Evolutionary conservation across 192 early-diverging fungal genomes (phyloP).

Genomic region (Backusella parvicylindrica): DNA sequence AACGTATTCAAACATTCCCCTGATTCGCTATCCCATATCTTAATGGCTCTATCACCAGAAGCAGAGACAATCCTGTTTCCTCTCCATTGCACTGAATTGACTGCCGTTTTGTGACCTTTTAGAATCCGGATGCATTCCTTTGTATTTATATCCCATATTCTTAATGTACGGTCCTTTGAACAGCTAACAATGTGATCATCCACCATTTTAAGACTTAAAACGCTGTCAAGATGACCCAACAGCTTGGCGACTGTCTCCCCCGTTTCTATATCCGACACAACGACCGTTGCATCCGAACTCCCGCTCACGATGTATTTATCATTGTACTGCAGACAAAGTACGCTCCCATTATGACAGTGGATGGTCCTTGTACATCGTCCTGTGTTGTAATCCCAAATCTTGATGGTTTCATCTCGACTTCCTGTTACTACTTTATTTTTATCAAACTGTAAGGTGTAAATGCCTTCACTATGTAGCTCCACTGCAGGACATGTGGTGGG

Average conservation of each 20-base stretch:
- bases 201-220: constrained; percentile 79
- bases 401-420: constrained; percentile 65
- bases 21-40: constrained; percentile 68
- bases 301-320: constrained; percentile 62
- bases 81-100: constrained; percentile 78
- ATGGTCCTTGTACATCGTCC: constrained; percentile 57
- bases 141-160: constrained; percentile 74
- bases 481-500: not conserved
- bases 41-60: constrained; percentile 80
- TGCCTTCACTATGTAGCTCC: constrained; percentile 73
- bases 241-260: constrained; percentile 44
- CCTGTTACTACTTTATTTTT: constrained; percentile 66
- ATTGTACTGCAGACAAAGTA: constrained; percentile 85
- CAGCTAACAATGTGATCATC: constrained; percentile 69
- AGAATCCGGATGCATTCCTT: constrained; percentile 55
- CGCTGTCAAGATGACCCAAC: constrained; percentile 56
- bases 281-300: constrained; percentile 62
- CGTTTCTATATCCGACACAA: constrained; percentile 70
- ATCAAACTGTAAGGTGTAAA: constrained; percentile 85
- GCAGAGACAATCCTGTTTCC: constrained; percentile 61
- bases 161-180: constrained; percentile 80
- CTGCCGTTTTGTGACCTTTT: constrained; percentile 67
- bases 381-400: constrained; percentile 74
- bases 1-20: constrained; percentile 74
- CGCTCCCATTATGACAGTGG: constrained; percentile 69